phyloP scores from a whole-genome alignment of 805 yeast species.

The Cyberlindnera mrakii region DNA sequence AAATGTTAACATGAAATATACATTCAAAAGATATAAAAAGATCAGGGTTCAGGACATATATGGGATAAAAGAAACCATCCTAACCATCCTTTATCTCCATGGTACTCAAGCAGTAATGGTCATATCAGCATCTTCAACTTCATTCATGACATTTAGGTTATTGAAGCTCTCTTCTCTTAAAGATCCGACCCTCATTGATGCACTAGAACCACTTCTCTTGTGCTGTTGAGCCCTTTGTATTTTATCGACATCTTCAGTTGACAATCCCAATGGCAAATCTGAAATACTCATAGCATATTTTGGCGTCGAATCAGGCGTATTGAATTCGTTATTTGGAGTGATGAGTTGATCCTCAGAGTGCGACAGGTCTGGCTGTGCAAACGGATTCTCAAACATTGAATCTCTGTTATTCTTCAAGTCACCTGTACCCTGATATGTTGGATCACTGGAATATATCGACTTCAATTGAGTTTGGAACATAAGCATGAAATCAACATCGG shows the following conservation, averaged over 20 bases:
- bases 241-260: conserved; percentile 6
- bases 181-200: neutral
- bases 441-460: conserved; percentile 2
- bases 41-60: too few species aligned
- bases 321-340: neutral
- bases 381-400: conserved; percentile 8
- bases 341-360: neutral
- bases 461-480: conserved; percentile 7
- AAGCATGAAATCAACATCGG: neutral
- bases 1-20: too few species aligned
- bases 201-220: neutral
- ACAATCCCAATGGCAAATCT: conserved; percentile 9
- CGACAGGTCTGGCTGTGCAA: conserved; percentile 1
- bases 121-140: neutral
- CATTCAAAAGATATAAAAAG: too few species aligned
- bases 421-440: conserved; percentile 8
- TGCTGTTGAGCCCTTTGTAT: conserved; percentile 1
- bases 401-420: conserved; percentile 4
- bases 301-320: conserved; percentile 1
- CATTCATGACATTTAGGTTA: neutral
- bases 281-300: conserved; percentile 6
- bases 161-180: neutral
- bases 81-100: too few species aligned
- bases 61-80: too few species aligned
- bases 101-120: too few species aligned